Percentiles rank a stretch among this genome's conserved stretches.
Conservation (phyloP, 163 green algal species). For the Coccomyxa subellipsoidea region DNA sequence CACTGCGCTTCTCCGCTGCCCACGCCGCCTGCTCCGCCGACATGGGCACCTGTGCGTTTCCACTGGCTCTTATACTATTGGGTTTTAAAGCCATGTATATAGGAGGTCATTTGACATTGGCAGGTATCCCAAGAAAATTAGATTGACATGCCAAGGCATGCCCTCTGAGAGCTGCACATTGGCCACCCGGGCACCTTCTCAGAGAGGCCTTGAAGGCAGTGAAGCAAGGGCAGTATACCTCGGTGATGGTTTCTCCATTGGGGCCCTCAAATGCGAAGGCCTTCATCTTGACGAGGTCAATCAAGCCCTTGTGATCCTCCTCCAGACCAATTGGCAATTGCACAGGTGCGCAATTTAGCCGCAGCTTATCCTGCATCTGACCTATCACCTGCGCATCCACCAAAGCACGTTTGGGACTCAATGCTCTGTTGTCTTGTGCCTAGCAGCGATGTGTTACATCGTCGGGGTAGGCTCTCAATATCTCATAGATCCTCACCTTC, state of each 20-base stretch:
- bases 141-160: too few relatives aligned
- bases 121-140: too few relatives aligned
- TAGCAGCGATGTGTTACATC: too few relatives aligned
- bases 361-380: constrained; percentile 89
- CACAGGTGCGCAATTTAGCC: constrained; percentile 79
- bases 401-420: too few relatives aligned
- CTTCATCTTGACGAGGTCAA: constrained; percentile 82
- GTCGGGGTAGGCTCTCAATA: background rate
- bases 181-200: too few relatives aligned
- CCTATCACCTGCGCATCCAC: constrained; percentile 56
- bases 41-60: constrained; percentile 63
- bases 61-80: too few relatives aligned
- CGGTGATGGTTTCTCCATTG: constrained; percentile 49
- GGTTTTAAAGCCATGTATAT: too few relatives aligned
- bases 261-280: constrained; percentile 78
- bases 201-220: too few relatives aligned
- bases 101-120: too few relatives aligned
- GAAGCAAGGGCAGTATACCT: constrained; percentile 5
- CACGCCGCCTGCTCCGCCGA: constrained; percentile 53
- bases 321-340: constrained; percentile 93
- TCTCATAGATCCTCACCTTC: constrained; percentile 48
- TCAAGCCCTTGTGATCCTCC: constrained; percentile 81
- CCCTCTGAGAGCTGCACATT: too few relatives aligned
- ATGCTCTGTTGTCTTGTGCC: too few relatives aligned
- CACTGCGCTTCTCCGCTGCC: constrained; percentile 52